A percentile compares a stretch with the other conserved stretches of the same genome.
These are phyloP conservation scores for Hanseniaspora hatyaiensis DNA, from an alignment of 805 yeast genomes.

Conservation along the genomic window DNA sequence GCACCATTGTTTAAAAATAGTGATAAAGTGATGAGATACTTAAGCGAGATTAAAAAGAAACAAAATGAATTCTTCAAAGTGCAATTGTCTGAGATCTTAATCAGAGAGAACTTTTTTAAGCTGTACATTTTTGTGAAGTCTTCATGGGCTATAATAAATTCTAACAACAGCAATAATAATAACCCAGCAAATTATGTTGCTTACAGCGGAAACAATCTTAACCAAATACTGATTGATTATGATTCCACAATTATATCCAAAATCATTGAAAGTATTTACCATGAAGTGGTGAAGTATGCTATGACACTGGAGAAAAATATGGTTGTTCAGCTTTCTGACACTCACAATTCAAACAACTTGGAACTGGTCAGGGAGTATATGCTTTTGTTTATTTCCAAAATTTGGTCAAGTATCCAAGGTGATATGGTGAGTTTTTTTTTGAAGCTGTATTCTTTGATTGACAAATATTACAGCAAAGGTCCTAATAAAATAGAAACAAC, in stretches of 20 bases:
- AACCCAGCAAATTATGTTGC: constrained; percentile 51
- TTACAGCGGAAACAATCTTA: constrained; percentile 48
- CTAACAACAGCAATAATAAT: constrained; percentile 25
- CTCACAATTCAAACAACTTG: background rate
- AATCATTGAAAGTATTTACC: constrained; percentile 44
- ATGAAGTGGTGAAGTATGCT: constrained; percentile 48
- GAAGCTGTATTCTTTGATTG: constrained; percentile 44
- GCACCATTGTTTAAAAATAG: background rate
- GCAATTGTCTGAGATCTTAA: constrained; percentile 37
- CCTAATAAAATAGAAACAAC: constrained; percentile 27
- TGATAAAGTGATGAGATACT: background rate
- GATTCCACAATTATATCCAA: constrained; percentile 47
- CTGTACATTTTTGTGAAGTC: constrained; percentile 54
- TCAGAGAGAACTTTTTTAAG: constrained; percentile 52
- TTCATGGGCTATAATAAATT: constrained; percentile 38
- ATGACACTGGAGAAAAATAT: constrained; percentile 20
- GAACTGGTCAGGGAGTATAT: constrained; percentile 33
- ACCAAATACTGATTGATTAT: constrained; percentile 44
- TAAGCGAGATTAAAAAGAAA: constrained; percentile 2
- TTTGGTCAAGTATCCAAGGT: constrained; percentile 62
- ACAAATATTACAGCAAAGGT: constrained; percentile 41
- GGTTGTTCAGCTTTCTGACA: constrained; percentile 19
- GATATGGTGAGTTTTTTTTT: constrained; percentile 46
- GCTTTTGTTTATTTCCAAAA: constrained; percentile 43
- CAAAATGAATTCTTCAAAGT: constrained; percentile 11